A percentile compares a stretch with the other conserved stretches of the same genome.
Conservation (phyloP, 257 asterid species). For the Rauvolfia tetraphylla region DNA sequence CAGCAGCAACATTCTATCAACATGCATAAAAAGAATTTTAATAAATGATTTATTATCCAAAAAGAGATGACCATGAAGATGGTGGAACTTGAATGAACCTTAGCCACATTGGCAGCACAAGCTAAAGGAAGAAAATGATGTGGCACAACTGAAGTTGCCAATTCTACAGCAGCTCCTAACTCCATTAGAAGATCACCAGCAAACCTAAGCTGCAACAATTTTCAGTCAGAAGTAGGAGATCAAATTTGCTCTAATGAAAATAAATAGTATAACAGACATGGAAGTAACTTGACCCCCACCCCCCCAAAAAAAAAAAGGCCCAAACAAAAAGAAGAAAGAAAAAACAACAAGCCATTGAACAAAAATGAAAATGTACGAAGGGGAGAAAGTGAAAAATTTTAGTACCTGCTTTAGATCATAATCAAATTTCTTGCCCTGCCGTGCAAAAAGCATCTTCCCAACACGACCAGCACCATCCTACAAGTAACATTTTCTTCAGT, state of each 20-base stretch:
- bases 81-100: conserved; percentile 43
- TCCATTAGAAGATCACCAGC: conserved; percentile 97
- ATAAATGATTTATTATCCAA: background rate
- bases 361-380: too few species aligned
- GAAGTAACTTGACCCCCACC: background rate
- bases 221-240: background rate
- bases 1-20: conserved; percentile 85
- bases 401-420: conserved; percentile 94
- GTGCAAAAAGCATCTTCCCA: conserved; percentile 94
- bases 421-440: conserved; percentile 97
- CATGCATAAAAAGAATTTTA: conserved; percentile 22
- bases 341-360: too few species aligned
- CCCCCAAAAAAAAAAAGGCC: background rate
- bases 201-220: conserved; percentile 71
- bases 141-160: conserved; percentile 86
- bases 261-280: background rate
- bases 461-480: conserved; percentile 99
- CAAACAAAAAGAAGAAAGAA: background rate
- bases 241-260: background rate
- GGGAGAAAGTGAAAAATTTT: background rate
- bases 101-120: conserved; percentile 95
- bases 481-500: conserved; percentile 19
- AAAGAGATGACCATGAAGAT: background rate
- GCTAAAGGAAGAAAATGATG: conserved; percentile 96
- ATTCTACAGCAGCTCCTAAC: conserved; percentile 95